These are phyloP conservation scores for Eucalyptus viminalis DNA, from an alignment of 345 rosid genomes.

Conservation along the genomic window DNA sequence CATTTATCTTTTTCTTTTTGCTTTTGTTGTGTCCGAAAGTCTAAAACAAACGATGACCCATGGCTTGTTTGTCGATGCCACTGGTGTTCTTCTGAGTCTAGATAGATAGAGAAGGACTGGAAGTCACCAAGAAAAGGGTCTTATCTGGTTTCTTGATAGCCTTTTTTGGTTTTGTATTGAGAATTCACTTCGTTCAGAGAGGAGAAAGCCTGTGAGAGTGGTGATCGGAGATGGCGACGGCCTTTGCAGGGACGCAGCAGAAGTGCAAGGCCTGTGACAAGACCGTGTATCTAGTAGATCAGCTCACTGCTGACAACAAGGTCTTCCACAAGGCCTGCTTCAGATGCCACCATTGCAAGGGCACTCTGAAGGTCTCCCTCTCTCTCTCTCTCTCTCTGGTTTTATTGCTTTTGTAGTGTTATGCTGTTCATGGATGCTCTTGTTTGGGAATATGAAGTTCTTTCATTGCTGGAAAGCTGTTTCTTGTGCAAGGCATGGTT, in stretches of 20 bases:
- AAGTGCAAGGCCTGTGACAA: constrained; percentile 40
- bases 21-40: background rate
- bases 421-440: background rate
- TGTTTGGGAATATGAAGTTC: background rate
- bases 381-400: background rate
- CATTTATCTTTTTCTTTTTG: background rate
- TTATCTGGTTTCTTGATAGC: background rate
- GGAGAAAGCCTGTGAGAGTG: background rate
- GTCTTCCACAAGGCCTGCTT: constrained; percentile 39
- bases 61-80: background rate
- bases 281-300: constrained; percentile 40
- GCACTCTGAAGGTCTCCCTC: constrained; percentile 29
- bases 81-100: background rate
- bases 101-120: background rate
- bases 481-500: background rate
- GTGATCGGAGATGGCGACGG: constrained; percentile 13
- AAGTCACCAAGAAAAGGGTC: background rate
- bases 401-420: background rate
- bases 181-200: background rate
- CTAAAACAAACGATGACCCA: background rate
- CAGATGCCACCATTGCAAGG: constrained; percentile 45
- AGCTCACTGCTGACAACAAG: constrained; percentile 31
- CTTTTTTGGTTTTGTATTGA: background rate
- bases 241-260: constrained; percentile 38
- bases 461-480: background rate